Conservation (phyloP, 768 basidiomycete species). For the Suillus hirtellus region DNA sequence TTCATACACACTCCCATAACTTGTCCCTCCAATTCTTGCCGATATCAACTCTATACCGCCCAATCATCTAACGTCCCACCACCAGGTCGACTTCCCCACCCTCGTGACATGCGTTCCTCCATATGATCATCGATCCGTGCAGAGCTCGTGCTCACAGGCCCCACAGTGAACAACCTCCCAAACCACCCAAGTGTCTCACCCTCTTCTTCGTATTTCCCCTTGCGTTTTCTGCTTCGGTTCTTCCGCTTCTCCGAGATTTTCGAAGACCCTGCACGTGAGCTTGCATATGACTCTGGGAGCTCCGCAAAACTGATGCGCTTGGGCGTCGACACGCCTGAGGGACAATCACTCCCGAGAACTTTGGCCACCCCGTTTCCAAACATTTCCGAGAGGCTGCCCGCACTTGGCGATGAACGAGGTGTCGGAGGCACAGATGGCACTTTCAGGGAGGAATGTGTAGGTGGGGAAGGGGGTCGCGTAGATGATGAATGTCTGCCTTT, state of each 20-base stretch:
- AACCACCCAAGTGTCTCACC: conserved; percentile 26
- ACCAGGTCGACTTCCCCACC: conserved; percentile 46
- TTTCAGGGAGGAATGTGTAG: conserved; percentile 50
- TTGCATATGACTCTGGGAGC: conserved; percentile 66
- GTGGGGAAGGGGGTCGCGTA: conserved; percentile 62
- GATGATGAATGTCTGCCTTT: conserved; percentile 59
- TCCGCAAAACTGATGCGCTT: conserved; percentile 81
- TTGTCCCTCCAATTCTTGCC: conserved; percentile 10
- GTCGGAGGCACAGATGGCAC: conserved; percentile 37
- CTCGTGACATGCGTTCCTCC: conserved; percentile 53
- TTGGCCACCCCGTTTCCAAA: conserved; percentile 32
- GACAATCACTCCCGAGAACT: conserved; percentile 39
- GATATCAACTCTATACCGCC: conserved; percentile 40
- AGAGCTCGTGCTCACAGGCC: conserved; percentile 21
- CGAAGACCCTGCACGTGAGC: conserved; percentile 34
- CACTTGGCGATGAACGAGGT: conserved; percentile 37
- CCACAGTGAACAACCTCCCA: conserved; percentile 20
- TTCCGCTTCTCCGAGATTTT: conserved; percentile 34
- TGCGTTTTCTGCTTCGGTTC: conserved; percentile 30
- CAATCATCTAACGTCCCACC: conserved; percentile 54
- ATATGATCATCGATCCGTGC: conserved; percentile 45
- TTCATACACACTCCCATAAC: conserved; percentile 13
- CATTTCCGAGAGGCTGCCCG: conserved; percentile 25
- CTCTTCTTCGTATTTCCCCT: conserved; percentile 29
- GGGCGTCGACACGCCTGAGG: conserved; percentile 59